Evolutionary conservation across 768 basidiomycete genomes (phyloP).

Genomic region (Panaeolus papilionaceus): DNA sequence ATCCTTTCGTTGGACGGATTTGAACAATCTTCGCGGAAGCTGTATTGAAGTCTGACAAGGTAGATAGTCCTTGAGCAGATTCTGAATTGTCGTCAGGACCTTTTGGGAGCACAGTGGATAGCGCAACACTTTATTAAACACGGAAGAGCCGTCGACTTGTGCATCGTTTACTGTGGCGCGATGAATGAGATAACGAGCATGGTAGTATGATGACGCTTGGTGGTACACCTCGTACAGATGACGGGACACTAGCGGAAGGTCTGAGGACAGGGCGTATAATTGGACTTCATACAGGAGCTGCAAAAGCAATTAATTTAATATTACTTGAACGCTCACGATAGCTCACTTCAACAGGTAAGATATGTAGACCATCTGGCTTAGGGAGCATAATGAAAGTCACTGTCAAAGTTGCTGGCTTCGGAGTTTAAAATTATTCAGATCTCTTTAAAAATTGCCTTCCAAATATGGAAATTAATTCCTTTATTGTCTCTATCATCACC

Average conservation of each 20-base stretch:
- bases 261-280: slow-evolving; percentile 66
- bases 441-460: not conserved
- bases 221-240: slow-evolving; percentile 60
- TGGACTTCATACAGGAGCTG: slow-evolving; percentile 86
- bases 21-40: slow-evolving; percentile 74
- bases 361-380: slow-evolving; percentile 29
- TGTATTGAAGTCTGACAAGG: slow-evolving; percentile 33
- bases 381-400: not conserved
- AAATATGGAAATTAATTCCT: slow-evolving; percentile 3
- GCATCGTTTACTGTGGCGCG: slow-evolving; percentile 26
- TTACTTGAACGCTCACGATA: not conserved
- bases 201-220: slow-evolving; percentile 59
- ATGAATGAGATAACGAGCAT: slow-evolving; percentile 69
- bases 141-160: slow-evolving; percentile 31
- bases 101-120: slow-evolving; percentile 65
- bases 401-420: not conserved
- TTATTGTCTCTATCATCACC: not conserved
- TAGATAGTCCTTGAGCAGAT: slow-evolving; percentile 28
- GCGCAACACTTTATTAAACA: slow-evolving; percentile 58
- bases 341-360: slow-evolving; percentile 51
- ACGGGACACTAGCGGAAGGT: slow-evolving; percentile 65
- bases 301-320: slow-evolving; percentile 19
- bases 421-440: slow-evolving; percentile 6
- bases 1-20: slow-evolving; percentile 44
- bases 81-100: slow-evolving; percentile 52